Conservation (phyloP, 345 rosid species). For the thale cress (Arabidopsis thaliana) region TAIR10.1 NC_003074.8:5828001-5828500, state of each 20-base stretch:
- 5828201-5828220: slow-evolving; percentile 96
- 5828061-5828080: slow-evolving; percentile 83
- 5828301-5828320: background rate
- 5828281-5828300: background rate
- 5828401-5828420: background rate
- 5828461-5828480: background rate
- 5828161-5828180: slow-evolving; percentile 86
- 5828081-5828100: slow-evolving; percentile 70
- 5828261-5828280: background rate
- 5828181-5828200: slow-evolving; percentile 86
- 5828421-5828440: background rate
- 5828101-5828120: slow-evolving; percentile 87
- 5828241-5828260: background rate
- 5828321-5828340: too few relatives aligned
- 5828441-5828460: slow-evolving; percentile 1
- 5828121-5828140: slow-evolving; percentile 81
- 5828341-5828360: too few relatives aligned
- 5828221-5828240: slow-evolving; percentile 71
- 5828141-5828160: slow-evolving; percentile 81
- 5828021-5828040: slow-evolving; percentile 85
- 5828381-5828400: background rate
- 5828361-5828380: background rate
- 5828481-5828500: background rate
- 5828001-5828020: slow-evolving; percentile 81
- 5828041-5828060: slow-evolving; percentile 84